A percentile compares a stretch with the other conserved stretches of the same genome.
phyloP scores from a whole-genome alignment of 1,139 yeast genomes.

The Candida sanyaensis region DNA sequence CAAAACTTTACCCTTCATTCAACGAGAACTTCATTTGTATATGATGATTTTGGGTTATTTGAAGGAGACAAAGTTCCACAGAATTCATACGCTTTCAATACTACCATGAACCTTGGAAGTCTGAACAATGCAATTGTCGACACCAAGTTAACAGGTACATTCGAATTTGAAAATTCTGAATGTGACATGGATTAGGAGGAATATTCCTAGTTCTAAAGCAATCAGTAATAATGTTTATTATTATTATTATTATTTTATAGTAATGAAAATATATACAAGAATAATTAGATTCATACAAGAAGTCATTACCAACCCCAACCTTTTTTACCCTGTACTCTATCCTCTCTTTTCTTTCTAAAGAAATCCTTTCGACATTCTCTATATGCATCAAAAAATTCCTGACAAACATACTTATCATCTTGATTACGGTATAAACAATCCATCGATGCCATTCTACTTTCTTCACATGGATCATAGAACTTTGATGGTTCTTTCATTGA shows the following conservation, averaged over 20 bases:
- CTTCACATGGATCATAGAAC: conserved; percentile 91
- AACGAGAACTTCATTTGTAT: conserved; percentile 12
- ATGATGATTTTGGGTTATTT: conserved; percentile 16
- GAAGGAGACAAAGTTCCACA: conserved; percentile 10
- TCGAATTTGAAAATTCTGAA: conserved; percentile 6
- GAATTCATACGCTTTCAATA: conserved; percentile 13
- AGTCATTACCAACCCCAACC: conserved; percentile 47
- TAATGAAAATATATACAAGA: conserved; percentile 6
- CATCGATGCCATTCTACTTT: conserved; percentile 83
- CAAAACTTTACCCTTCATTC: conserved; percentile 5
- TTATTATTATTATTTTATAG: neutral
- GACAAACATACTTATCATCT: conserved; percentile 72
- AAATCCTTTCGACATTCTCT: conserved; percentile 90
- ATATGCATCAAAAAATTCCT: conserved; percentile 88
- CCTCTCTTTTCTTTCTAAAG: conserved; percentile 45
- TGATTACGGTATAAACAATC: conserved; percentile 77
- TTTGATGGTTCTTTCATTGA: conserved; percentile 74
- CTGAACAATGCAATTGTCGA: conserved; percentile 6
- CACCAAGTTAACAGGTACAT: conserved; percentile 10
- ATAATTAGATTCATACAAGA: neutral
- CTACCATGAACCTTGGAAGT: conserved; percentile 2
- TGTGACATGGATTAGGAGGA: conserved; percentile 9
- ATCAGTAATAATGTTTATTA: no score
- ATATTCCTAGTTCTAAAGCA: no score
- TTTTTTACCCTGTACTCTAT: conserved; percentile 39